These are phyloP conservation scores for Umbilicaria muhlenbergii DNA, from an alignment of 495 filamentous ascomycete genomes.

Conservation along the genomic window DNA sequence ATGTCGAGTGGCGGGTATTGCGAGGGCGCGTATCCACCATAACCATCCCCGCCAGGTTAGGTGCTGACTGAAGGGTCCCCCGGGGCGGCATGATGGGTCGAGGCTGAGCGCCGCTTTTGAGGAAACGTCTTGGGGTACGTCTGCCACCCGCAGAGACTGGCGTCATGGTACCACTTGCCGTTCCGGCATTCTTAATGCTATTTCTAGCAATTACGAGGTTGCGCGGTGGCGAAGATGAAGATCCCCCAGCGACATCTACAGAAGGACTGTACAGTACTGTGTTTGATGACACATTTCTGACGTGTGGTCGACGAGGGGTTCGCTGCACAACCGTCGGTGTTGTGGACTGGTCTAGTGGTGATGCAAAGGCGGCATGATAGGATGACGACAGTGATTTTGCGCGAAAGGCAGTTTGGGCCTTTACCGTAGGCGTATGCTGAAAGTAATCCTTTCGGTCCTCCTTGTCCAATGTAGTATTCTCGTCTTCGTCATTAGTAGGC, in stretches of 20 bases:
- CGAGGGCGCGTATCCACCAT: constrained; percentile 18
- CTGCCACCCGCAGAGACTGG: constrained; percentile 21
- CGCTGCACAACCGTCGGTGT: constrained; percentile 17
- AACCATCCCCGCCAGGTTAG: constrained; percentile 31
- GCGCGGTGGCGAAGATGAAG: constrained; percentile 17
- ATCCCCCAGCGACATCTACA: constrained; percentile 14
- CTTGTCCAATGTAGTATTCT: constrained; percentile 19
- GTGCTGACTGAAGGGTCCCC: constrained; percentile 33
- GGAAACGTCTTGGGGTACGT: constrained; percentile 32
- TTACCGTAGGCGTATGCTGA: constrained; percentile 13
- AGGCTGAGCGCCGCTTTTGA: constrained; percentile 16
- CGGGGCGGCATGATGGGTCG: constrained; percentile 39
- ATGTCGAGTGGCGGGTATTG: constrained; percentile 31
- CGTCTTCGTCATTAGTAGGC: constrained; percentile 62
- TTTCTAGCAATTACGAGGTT: constrained; percentile 27
- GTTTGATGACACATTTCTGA: constrained; percentile 55
- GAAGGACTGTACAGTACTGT: constrained; percentile 60
- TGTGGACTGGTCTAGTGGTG: constrained; percentile 12
- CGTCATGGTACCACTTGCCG: constrained; percentile 25
- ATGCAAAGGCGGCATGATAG: constrained; percentile 11
- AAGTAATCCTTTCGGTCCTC: constrained; percentile 32
- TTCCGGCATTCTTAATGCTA: constrained; percentile 31
- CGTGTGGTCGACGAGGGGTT: constrained; percentile 27
- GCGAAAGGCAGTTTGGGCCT: constrained; percentile 13
- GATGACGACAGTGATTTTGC: not conserved